These are phyloP conservation scores for Mycosphaerella sp. DNA, from an alignment of 2,329 filamentous ascomycete species.

Conservation along the genomic window DNA sequence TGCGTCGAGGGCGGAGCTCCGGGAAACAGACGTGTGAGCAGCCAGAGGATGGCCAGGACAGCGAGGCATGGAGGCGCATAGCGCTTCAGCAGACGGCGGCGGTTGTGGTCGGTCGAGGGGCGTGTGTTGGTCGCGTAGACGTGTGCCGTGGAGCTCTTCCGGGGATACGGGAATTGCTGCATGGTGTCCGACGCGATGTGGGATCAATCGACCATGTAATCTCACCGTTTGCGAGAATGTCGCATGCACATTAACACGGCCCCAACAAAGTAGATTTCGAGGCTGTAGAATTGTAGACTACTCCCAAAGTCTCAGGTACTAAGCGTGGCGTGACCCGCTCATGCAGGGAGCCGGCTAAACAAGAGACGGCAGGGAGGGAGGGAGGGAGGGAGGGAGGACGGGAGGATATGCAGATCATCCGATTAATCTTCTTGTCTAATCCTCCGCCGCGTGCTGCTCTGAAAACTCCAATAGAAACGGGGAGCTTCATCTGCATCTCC, in stretches of 20 bases:
- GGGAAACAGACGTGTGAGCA: conserved; percentile 31
- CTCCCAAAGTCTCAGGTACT: too few species aligned
- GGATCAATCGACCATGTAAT: neutral
- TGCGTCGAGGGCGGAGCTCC: conserved; percentile 6
- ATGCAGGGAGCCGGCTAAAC: neutral
- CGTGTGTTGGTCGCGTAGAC: conserved; percentile 55
- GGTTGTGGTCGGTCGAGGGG: conserved; percentile 38
- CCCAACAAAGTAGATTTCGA: neutral
- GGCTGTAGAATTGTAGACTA: neutral
- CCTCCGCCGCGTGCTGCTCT: too few species aligned
- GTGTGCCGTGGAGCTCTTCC: conserved; percentile 71
- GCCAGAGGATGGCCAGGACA: conserved; percentile 22
- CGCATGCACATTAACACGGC: neutral
- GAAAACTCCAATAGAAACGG: too few species aligned
- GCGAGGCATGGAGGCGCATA: conserved; percentile 44
- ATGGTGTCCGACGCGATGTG: neutral
- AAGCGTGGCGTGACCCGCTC: neutral
- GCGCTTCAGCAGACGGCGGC: conserved; percentile 22
- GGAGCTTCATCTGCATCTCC: too few species aligned
- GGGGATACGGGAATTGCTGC: conserved; percentile 75
- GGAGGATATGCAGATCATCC: neutral
- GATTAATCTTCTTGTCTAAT: neutral
- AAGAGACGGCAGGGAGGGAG: neutral
- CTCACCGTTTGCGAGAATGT: too few species aligned
- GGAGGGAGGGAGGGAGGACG: neutral